Base-by-base conservation (phyloP, 2,329 filamentous ascomycete genomes). In the Apiospora malaysiana region DNA sequence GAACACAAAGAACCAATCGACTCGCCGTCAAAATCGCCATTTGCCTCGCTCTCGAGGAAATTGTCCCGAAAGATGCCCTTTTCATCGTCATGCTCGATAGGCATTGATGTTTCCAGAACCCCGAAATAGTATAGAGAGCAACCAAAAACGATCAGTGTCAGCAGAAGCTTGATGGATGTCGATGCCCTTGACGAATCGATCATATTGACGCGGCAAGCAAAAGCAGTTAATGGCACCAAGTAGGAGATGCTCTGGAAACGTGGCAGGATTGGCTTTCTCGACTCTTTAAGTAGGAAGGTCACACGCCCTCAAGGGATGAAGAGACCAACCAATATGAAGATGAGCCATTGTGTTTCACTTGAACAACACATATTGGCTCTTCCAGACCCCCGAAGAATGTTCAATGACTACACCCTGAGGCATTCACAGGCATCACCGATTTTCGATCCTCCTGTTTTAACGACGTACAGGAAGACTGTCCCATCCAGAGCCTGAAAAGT, bases 41-140 rank as follows among this genome's bases (percentile, higher is more conserved):
- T 79, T 56, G 82, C 73, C 51, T 82, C 80, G 70, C 78, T 72
- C 37, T 76, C 72, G 23, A 83, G 72, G 47, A 81, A 81, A 72
- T 80, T 77, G 40, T 75, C 73, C 56, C 81, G 74, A 67, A 82
- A 83, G 7, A 79, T 71, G 25, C 75, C 73, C 74, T 77, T 78
- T 71, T 82, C 74, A 71, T 78, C 74, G 72, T 82, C 74, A 71
- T 78, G 74, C 72, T 78, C 75, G 71, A 82, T 79, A 46, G 74
- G 70, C 32, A 32, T 21, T n/a, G 18, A 37, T n/a, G 40, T 16
- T 73, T 72, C 69, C 40, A 75, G 69, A 42, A 73, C 40, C 27
- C 74, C 74, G 51, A 80, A 59, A 66, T 77, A 78, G 42, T 73
- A 73, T 10, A 81, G 27, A 12, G 75, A 63, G 75, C 76, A 78